phyloP scores from a whole-genome alignment of 2,329 filamentous ascomycete species.

The Amesomyces nigricolor region DNA sequence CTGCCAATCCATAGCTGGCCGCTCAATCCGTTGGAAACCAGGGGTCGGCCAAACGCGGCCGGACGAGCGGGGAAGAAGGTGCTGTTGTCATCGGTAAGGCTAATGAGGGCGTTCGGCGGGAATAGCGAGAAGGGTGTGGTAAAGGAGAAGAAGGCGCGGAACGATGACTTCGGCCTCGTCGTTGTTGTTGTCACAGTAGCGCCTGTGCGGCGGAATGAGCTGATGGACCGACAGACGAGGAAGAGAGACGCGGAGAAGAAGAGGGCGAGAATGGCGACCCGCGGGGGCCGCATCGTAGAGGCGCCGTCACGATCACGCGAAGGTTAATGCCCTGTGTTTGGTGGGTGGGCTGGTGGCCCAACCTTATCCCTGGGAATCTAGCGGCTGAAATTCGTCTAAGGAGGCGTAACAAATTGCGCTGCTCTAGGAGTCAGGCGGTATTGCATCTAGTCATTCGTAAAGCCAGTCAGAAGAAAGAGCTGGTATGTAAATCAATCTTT shows the following conservation, averaged over 20 bases:
- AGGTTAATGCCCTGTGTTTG: neutral
- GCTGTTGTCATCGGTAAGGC: conserved; percentile 94
- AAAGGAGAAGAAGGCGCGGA: conserved; percentile 62
- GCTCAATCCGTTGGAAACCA: conserved; percentile 72
- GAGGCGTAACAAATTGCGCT: conserved; percentile 6
- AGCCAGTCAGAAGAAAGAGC: neutral
- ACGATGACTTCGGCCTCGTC: conserved; percentile 35
- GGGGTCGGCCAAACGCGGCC: conserved; percentile 80
- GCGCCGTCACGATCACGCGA: neutral
- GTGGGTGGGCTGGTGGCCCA: too few relatives aligned
- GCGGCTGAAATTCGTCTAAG: neutral
- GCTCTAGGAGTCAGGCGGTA: conserved; percentile 17
- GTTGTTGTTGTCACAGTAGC: conserved; percentile 18
- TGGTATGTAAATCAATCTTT: neutral
- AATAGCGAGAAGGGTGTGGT: conserved; percentile 80
- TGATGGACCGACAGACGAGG: conserved; percentile 49
- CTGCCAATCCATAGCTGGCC: conserved; percentile 91
- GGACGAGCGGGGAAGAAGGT: conserved; percentile 93
- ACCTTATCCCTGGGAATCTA: too few relatives aligned
- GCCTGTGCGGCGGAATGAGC: conserved; percentile 33
- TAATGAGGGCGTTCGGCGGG: conserved; percentile 91
- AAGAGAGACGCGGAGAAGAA: conserved; percentile 51
- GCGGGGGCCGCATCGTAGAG: conserved; percentile 48
- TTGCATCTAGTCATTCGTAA: conserved; percentile 15
- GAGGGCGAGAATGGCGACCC: conserved; percentile 49